These are phyloP conservation scores for Calycina herbarum DNA, from an alignment of 2,329 filamentous ascomycete genomes.

Conservation along the genomic window DNA sequence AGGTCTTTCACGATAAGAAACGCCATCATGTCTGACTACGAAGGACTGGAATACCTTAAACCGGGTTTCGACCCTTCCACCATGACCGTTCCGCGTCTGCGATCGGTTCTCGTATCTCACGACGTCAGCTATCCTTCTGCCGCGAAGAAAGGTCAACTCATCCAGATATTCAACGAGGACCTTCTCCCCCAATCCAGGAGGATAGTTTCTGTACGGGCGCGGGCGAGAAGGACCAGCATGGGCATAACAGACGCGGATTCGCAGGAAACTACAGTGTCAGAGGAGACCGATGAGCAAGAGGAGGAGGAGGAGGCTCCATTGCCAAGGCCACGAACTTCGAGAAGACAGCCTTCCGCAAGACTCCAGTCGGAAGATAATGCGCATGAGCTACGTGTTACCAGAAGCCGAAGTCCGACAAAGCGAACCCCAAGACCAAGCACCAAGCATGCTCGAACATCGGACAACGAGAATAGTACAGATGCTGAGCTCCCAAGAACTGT, in stretches of 20 bases:
- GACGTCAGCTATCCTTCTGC: slow-evolving; percentile 82
- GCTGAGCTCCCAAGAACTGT: slow-evolving; percentile 46
- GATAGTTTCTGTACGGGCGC: slow-evolving; percentile 71
- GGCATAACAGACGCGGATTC: slow-evolving; percentile 77
- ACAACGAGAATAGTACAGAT: slow-evolving; percentile 51
- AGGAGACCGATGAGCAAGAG: slow-evolving; percentile 38
- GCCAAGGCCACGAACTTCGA: slow-evolving; percentile 52
- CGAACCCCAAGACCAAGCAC: slow-evolving; percentile 54
- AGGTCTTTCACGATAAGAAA: slow-evolving; percentile 13
- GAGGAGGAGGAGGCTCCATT: slow-evolving; percentile 58
- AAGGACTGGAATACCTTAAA: slow-evolving; percentile 77
- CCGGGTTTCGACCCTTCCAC: slow-evolving; percentile 80
- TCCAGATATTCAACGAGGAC: slow-evolving; percentile 79
- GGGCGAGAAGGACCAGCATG: slow-evolving; percentile 80
- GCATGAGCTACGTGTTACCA: slow-evolving; percentile 40
- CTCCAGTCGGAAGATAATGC: slow-evolving; percentile 54
- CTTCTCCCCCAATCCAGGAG: slow-evolving; percentile 77
- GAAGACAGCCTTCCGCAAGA: slow-evolving; percentile 53
- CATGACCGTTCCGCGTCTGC: slow-evolving; percentile 83
- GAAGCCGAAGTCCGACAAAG: slow-evolving; percentile 51
- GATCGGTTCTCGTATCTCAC: slow-evolving; percentile 88
- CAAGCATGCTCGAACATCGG: slow-evolving; percentile 53
- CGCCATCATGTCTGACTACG: slow-evolving; percentile 59
- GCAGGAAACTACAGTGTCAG: slow-evolving; percentile 45
- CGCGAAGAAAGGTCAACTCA: slow-evolving; percentile 86